Percentiles rank a stretch among this genome's conserved stretches.
phyloP scores from a whole-genome alignment of 2,329 filamentous ascomycete genomes.

The Cladophialophora carrionii region DNA sequence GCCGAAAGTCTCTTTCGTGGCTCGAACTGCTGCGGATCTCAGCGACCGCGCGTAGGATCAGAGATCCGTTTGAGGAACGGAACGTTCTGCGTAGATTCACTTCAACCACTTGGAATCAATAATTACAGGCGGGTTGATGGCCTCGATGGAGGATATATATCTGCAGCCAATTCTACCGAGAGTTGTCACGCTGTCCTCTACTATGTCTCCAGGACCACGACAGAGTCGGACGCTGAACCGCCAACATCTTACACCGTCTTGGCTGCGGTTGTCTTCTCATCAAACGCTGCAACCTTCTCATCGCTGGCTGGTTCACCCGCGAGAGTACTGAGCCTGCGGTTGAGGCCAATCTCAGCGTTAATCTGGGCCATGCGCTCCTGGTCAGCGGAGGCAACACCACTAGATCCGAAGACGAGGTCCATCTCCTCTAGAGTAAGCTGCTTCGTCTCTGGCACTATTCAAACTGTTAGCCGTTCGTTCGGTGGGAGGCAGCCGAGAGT shows the following conservation, averaged over 20 bases:
- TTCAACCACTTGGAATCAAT: background rate
- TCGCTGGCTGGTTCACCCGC: slow-evolving; percentile 26
- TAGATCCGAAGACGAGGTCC: slow-evolving; percentile 51
- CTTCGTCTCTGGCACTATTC: slow-evolving; percentile 43
- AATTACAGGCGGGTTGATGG: background rate
- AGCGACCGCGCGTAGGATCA: background rate
- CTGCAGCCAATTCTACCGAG: background rate
- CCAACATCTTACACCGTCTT: slow-evolving; percentile 14
- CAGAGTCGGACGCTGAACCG: background rate
- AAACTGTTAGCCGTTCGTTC: background rate
- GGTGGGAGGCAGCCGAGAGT: too few species aligned
- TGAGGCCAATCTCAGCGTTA: slow-evolving; percentile 68
- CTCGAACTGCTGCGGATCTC: background rate
- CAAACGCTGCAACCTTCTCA: slow-evolving; percentile 24
- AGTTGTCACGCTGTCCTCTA: background rate
- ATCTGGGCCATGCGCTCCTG: slow-evolving; percentile 73
- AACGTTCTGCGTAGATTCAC: background rate
- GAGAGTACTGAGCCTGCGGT: slow-evolving; percentile 34
- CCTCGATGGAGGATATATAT: background rate
- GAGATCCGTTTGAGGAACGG: background rate
- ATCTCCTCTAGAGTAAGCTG: slow-evolving; percentile 43
- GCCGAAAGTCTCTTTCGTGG: too few species aligned
- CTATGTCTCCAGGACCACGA: background rate
- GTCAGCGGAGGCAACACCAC: slow-evolving; percentile 68
- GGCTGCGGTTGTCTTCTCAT: slow-evolving; percentile 18